A percentile compares a stretch with the other conserved stretches of the same genome.
These are phyloP conservation scores for Colletotrichum brevisporum DNA, from an alignment of 2,329 filamentous ascomycete species.

Conservation along the genomic window DNA sequence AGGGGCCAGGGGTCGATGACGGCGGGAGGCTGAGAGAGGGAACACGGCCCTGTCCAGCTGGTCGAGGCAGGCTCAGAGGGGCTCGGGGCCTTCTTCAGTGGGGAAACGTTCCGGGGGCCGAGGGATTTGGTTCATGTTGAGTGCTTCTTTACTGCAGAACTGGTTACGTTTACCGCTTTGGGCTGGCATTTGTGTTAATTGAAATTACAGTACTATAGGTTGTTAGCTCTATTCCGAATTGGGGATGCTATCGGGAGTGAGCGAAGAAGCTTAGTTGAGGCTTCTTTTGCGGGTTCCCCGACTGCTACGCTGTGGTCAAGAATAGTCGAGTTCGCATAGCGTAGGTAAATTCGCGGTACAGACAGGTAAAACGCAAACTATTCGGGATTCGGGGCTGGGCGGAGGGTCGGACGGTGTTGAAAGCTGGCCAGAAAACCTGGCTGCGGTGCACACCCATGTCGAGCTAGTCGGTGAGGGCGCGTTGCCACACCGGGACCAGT, in stretches of 20 bases:
- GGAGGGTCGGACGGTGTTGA: neutral
- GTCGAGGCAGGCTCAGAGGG: constrained; percentile 30
- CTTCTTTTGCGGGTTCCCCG: too few species aligned
- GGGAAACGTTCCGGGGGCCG: neutral
- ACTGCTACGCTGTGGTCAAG: too few species aligned
- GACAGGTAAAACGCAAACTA: too few species aligned
- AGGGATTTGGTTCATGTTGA: constrained; percentile 1
- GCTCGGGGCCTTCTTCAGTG: neutral
- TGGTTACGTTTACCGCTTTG: too few species aligned
- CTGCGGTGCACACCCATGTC: neutral
- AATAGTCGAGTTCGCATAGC: too few species aligned
- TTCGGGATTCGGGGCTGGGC: constrained; percentile 6
- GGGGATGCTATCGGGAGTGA: neutral
- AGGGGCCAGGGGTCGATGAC: constrained; percentile 6
- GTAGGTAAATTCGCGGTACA: too few species aligned
- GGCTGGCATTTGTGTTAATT: neutral
- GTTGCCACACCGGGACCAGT: constrained; percentile 25
- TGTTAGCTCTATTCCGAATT: neutral
- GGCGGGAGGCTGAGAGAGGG: constrained; percentile 7
- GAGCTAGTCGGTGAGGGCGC: neutral
- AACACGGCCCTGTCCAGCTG: constrained; percentile 23
- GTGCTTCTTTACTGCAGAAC: neutral
- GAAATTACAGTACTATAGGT: too few species aligned
- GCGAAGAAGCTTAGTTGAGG: too few species aligned
- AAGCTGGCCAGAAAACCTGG: neutral